Conservation (phyloP, 2,329 filamentous ascomycete genomes). For the Penicillium sp. region DNA sequence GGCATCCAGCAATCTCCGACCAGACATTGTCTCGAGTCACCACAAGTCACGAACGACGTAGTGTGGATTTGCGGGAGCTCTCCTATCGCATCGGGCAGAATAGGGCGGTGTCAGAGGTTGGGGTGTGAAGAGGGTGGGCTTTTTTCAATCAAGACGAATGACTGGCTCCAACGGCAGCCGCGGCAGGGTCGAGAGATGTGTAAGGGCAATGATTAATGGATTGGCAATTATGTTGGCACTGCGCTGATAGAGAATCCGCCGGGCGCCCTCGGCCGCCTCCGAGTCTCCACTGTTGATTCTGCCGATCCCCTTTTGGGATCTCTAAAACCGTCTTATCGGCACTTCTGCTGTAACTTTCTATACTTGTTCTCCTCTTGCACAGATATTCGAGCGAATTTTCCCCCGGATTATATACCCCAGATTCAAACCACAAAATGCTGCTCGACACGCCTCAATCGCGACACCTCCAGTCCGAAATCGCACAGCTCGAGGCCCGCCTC, state of each 20-base stretch:
- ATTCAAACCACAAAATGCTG: constrained; percentile 23
- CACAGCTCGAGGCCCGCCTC: constrained; percentile 52
- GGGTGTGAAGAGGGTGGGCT: not conserved
- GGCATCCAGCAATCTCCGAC: constrained; percentile 69
- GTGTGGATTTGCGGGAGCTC: constrained; percentile 6
- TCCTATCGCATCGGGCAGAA: constrained; percentile 26
- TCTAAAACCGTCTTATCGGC: constrained; percentile 8
- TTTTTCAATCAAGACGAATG: constrained; percentile 6
- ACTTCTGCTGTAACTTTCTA: not conserved
- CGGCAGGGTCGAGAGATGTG: not conserved
- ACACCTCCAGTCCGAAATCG: constrained; percentile 43
- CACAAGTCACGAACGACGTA: not conserved
- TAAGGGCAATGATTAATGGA: constrained; percentile 11
- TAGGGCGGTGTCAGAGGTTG: constrained; percentile 9
- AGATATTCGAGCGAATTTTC: not conserved
- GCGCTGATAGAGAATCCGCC: constrained; percentile 24
- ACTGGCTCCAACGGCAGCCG: not conserved
- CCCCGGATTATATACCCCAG: not conserved
- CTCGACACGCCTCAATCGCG: constrained; percentile 16
- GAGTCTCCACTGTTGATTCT: constrained; percentile 15
- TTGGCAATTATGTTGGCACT: not conserved
- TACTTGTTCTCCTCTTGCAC: constrained; percentile 4
- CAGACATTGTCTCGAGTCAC: constrained; percentile 47
- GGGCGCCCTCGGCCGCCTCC: constrained; percentile 21
- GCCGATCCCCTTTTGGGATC: constrained; percentile 12